Evolutionary conservation across 768 basidiomycete species (phyloP), one percentile per base, ranked within the genome.

Genomic region (Tubosaeta brunneosetosa): DNA sequence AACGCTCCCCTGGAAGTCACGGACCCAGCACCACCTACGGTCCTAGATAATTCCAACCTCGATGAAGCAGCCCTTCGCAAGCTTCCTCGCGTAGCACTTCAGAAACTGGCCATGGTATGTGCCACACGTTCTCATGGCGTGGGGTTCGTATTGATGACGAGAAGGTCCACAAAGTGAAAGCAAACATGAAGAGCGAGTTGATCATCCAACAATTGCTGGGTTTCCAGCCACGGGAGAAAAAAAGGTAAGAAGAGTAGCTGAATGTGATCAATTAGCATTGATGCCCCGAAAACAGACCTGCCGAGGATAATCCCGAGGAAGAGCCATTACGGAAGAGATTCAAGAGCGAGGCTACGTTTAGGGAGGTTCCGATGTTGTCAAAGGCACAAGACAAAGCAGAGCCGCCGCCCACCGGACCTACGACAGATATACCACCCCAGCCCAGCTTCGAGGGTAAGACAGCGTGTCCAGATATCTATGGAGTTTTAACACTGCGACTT

Each of bases 61-160:
- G 56, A 44, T 29, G 59, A 63, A 43, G 51, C 2, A 36, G 22
- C 52, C 26, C 67, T 67, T 29, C 61, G 55, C 45, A 59, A 58
- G 29, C 55, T 67, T 13, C 27, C 68, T 46, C 64, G 68, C 6
- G 49, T 51, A 1, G 40, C 56, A 31, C 58, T 67, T 22, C 66
- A 67, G 50, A 66, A 67, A 33, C 41, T 66, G 1, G 61, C 66
- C 3, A 63, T 46, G 63, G 68, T 63, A 50, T 10, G 52, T 16
- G 22, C 38, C 25, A 37, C 11, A 14, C 10, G 10, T 17, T 42
- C 14, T 44, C 7, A 42, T 25, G 10, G 3, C 26, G 17, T 9
- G 37, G 11, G 6, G 2, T 3, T 14, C 9, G 14, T 22, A 33
- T 34, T 53, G 22, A 64, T n/a, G 32, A 33, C 17, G 12, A 13